Conservation (phyloP, 257 asterid species). For the Solanum chilense region DNA sequence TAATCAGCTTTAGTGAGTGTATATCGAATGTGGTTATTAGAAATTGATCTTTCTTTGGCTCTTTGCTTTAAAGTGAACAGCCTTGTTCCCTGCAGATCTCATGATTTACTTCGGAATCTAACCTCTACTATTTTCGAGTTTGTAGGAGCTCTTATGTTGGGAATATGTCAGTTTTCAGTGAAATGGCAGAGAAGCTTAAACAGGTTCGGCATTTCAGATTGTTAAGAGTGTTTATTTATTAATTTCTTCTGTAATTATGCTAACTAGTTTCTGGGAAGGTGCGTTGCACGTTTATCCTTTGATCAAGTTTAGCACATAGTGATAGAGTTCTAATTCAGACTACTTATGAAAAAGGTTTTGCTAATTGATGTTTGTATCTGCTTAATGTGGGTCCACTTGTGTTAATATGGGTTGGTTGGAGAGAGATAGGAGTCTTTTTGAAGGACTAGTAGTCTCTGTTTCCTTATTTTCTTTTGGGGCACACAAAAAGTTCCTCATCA, state of each 20-base stretch:
- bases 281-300: too few relatives aligned
- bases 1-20: not conserved
- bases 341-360: not conserved
- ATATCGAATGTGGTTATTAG: not conserved
- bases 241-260: not conserved
- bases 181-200: slow-evolving; percentile 67
- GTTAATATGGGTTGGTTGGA: too few relatives aligned
- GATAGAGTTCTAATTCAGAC: too few relatives aligned
- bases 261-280: not conserved
- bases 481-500: not conserved
- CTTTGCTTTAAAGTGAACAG: not conserved
- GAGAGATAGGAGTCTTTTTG: too few relatives aligned
- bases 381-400: too few relatives aligned
- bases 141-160: slow-evolving; percentile 78
- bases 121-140: slow-evolving; percentile 4
- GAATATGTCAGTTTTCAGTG: slow-evolving; percentile 54
- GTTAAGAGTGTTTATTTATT: not conserved
- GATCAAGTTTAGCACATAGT: too few relatives aligned
- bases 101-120: slow-evolving; percentile 3
- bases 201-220: slow-evolving; percentile 43
- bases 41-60: not conserved
- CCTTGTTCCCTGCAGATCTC: not conserved
- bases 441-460: not conserved
- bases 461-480: not conserved
- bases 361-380: too few relatives aligned